Conservation (phyloP, 78 protist species). For the Pigoraptor vietnamica region DNA sequence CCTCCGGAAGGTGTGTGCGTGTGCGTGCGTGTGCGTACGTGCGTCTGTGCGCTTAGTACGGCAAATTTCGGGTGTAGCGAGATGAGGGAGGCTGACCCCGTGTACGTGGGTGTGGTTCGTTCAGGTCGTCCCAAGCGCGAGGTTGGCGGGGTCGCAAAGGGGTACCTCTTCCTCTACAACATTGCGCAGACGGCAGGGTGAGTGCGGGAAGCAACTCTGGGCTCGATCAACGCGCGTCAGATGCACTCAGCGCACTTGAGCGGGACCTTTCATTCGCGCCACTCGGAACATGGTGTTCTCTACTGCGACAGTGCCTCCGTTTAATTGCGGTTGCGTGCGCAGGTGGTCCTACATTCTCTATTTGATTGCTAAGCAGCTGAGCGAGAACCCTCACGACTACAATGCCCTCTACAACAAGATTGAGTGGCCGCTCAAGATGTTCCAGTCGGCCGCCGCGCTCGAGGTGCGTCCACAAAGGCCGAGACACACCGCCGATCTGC, state of each 20-base stretch:
- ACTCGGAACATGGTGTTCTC: not conserved
- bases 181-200: not conserved
- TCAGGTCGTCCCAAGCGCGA: not conserved
- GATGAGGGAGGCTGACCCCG: too few relatives aligned
- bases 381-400: not conserved
- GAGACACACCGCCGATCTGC: too few relatives aligned
- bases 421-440: conserved; percentile 17
- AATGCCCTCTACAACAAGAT: conserved; percentile 32
- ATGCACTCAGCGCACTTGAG: not conserved
- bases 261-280: not conserved
- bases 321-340: not conserved
- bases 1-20: not conserved
- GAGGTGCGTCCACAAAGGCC: conserved; percentile 30
- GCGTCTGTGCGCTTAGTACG: too few relatives aligned
- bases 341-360: conserved; percentile 34
- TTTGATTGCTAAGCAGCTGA: conserved; percentile 10
- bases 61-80: too few relatives aligned
- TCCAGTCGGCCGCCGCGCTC: conserved; percentile 51
- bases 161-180: not conserved
- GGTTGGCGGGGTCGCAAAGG: not conserved
- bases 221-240: not conserved
- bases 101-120: not conserved
- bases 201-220: not conserved
- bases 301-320: not conserved
- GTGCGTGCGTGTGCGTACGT: not conserved